Percentiles rank a stretch among this genome's conserved stretches.
These are phyloP conservation scores for Blastobotrys elegans DNA, from an alignment of 1,139 yeast genomes.

Conservation along the genomic window DNA sequence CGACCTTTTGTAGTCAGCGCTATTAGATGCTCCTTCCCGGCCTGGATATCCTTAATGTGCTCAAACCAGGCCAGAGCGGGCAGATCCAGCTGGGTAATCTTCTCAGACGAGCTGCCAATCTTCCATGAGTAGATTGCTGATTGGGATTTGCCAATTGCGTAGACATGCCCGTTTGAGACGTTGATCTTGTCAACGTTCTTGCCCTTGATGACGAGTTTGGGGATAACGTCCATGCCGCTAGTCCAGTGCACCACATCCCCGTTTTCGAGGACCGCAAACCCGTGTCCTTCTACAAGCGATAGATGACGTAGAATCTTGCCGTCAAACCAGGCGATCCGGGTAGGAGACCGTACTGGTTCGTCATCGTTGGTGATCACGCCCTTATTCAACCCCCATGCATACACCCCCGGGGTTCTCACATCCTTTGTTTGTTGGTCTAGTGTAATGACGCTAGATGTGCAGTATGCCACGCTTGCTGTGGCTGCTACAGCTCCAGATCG, in stretches of 20 bases:
- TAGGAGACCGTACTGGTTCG: slow-evolving; percentile 46
- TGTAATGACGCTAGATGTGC: background rate
- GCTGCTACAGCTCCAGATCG: background rate
- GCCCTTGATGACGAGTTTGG: slow-evolving; percentile 43
- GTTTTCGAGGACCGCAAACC: slow-evolving; percentile 57
- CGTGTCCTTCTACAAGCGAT: slow-evolving; percentile 47
- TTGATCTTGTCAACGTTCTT: slow-evolving; percentile 43
- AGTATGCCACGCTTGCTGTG: background rate
- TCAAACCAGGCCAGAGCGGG: slow-evolving; percentile 40
- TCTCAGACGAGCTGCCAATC: slow-evolving; percentile 2
- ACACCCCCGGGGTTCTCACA: slow-evolving; percentile 43
- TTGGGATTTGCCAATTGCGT: slow-evolving; percentile 48
- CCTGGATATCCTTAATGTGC: slow-evolving; percentile 45
- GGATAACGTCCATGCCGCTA: slow-evolving; percentile 12
- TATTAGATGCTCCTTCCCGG: slow-evolving; percentile 67
- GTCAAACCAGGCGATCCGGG: slow-evolving; percentile 61
- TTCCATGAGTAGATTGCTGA: slow-evolving; percentile 33
- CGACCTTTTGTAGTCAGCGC: slow-evolving; percentile 58
- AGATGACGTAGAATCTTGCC: slow-evolving; percentile 55
- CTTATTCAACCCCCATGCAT: slow-evolving; percentile 47
- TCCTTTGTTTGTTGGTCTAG: background rate
- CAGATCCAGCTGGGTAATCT: slow-evolving; percentile 14
- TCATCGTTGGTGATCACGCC: slow-evolving; percentile 38
- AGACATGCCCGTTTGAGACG: slow-evolving; percentile 50
- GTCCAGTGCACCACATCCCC: slow-evolving; percentile 76